Conservation (phyloP, 1,284 basidiomycete genomes). For the Cutaneotrichosporon dermatis region DNA sequence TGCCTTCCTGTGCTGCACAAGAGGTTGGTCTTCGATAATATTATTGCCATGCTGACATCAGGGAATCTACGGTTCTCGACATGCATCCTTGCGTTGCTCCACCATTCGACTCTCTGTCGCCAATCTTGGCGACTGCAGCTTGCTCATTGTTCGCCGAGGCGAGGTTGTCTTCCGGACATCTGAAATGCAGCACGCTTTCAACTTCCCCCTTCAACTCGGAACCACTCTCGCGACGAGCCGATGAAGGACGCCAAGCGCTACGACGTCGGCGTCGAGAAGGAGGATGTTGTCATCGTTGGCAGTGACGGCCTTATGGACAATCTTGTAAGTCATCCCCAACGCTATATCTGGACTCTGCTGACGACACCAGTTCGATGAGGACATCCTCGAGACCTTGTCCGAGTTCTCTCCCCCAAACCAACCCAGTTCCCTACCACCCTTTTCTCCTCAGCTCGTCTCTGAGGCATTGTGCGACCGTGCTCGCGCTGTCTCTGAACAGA, state of each 20-base stretch:
- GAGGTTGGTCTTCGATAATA: constrained; percentile 38
- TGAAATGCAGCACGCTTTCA: constrained; percentile 96
- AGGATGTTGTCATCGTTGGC: constrained; percentile 85
- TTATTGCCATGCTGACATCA: constrained; percentile 18
- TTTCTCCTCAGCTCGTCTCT: constrained; percentile 54
- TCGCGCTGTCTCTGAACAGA: constrained; percentile 52
- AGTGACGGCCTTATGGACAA: constrained; percentile 91
- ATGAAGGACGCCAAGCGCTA: constrained; percentile 65
- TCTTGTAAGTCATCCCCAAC: constrained; percentile 54
- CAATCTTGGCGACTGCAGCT: constrained; percentile 87
- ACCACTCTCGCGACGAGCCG: constrained; percentile 68
- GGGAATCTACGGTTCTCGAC: constrained; percentile 57
- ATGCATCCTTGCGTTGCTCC: constrained; percentile 55
- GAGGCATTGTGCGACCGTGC: constrained; percentile 54
- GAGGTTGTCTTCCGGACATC: constrained; percentile 78
- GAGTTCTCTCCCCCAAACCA: constrained; percentile 55
- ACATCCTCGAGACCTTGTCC: constrained; percentile 81
- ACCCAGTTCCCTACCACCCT: constrained; percentile 33
- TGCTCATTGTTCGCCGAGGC: constrained; percentile 73
- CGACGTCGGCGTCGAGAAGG: constrained; percentile 71
- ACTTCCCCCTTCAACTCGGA: constrained; percentile 76
- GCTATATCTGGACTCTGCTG: background rate
- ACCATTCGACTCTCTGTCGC: constrained; percentile 77
- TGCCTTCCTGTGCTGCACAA: constrained; percentile 49
- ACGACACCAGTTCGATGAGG: constrained; percentile 68